Evolutionary conservation across 176 grass and related monocot genomes (phyloP), one percentile per base, ranked within the genome.

Genomic region (Elymus sibiricus): DNA sequence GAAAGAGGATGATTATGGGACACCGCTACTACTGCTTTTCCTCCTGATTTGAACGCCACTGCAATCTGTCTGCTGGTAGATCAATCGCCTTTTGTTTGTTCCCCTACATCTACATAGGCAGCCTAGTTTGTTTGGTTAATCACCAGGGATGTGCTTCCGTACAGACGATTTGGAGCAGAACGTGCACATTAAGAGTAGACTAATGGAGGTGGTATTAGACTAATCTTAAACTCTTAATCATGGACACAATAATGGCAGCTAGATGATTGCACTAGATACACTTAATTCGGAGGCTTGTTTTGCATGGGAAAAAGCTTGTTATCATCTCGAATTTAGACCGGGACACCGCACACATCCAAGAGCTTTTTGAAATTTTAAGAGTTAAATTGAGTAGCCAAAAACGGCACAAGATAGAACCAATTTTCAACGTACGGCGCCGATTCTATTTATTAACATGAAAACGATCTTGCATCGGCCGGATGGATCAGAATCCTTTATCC

Each of bases 11-110:
- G 14, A 85, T 78, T 49, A 29, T 67, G 43, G 37, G 68, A 31
- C 84, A 15, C 66, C 22, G 13, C 58, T 4, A 21, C 65, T 11
- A 8, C 56, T 46, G 81, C 81, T 84, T 65, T 83, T 58, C 34
- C 11, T 31, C 27, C 74, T 89, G 81, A 91, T 91, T 77, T 89
- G 92, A 94, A 84, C 49, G 83, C 89, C 89, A 91, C 83, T 47
- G 69, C 43, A 62, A 63, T 83, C 21, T 94, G 92, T 94, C 89
- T 80, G 79, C 69, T 81, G 89, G 81, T 82, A 68, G 83, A 82
- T 80, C 60, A 38, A 19, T 28, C 9, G 71, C 42, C 61, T 67
- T 67, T 39, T 56, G 82, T 11, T 21, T n/a, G n/a, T n/a, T n/a
- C n/a, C 61, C 76, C 66, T 46, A 42, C 39, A 40, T 40, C 83